phyloP scores from a whole-genome alignment of 2,329 filamentous ascomycete genomes.

The Fusarium floridanum region DNA sequence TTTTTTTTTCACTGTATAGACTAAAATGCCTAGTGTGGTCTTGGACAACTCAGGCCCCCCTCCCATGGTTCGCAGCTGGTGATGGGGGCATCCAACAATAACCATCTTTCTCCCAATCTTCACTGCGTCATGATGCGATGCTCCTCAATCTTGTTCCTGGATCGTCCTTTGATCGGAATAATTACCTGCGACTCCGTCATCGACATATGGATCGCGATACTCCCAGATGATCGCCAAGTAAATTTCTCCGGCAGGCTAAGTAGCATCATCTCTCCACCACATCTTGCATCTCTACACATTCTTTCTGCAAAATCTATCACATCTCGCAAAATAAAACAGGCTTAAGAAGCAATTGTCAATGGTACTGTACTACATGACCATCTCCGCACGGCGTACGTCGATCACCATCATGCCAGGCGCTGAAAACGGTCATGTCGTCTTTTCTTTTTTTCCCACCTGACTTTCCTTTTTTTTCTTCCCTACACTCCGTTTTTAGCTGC shows the following conservation, averaged over 20 bases:
- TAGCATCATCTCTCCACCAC: background rate
- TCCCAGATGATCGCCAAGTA: background rate
- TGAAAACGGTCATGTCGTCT: background rate
- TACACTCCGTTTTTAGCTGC: background rate
- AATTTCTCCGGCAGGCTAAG: background rate
- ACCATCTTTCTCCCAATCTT: background rate
- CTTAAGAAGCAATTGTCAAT: background rate
- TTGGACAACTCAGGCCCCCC: background rate
- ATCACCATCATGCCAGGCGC: conserved; percentile 2
- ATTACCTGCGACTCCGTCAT: background rate
- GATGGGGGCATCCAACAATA: background rate
- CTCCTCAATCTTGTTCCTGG: background rate
- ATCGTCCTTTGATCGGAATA: background rate
- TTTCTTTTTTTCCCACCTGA: background rate
- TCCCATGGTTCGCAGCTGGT: background rate
- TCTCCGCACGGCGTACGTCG: background rate
- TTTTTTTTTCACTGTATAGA: background rate
- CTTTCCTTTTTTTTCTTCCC: background rate
- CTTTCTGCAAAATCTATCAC: conserved; percentile 34
- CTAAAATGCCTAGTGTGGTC: background rate
- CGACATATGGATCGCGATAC: background rate
- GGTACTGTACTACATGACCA: background rate
- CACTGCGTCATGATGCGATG: background rate
- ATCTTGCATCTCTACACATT: conserved; percentile 14
- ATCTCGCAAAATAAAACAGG: conserved; percentile 21